Evolutionary conservation across 805 yeast species (phyloP).

Genomic region (Starmerella bombi): DNA sequence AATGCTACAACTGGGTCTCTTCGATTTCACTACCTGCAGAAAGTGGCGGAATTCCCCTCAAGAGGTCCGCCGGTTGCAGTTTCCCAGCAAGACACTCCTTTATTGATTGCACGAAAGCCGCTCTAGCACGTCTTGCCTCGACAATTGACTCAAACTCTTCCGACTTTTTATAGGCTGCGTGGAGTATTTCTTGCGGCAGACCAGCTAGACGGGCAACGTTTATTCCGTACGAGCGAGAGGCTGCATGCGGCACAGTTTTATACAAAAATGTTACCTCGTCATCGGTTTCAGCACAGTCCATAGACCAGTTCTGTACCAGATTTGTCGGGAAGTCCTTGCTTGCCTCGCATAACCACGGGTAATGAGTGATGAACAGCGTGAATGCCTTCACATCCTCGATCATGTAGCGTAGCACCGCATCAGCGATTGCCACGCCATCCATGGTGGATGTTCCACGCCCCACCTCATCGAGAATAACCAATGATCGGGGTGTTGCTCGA

Average conservation of each 20-base stretch:
- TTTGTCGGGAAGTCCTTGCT: slow-evolving; percentile 29
- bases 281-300: slow-evolving; percentile 45
- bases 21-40: not conserved
- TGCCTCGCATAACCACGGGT: slow-evolving; percentile 48
- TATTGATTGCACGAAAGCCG: not conserved
- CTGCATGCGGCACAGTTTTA: slow-evolving; percentile 36
- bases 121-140: not conserved
- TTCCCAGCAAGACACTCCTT: too few species aligned
- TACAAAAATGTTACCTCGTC: slow-evolving; percentile 39
- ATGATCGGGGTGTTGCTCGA: slow-evolving; percentile 39
- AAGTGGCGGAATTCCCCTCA: too few species aligned
- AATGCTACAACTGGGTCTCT: not conserved
- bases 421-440: slow-evolving; percentile 77
- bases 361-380: slow-evolving; percentile 74
- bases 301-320: slow-evolving; percentile 47
- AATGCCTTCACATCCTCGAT: slow-evolving; percentile 36
- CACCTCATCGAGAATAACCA: slow-evolving; percentile 59
- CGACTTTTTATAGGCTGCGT: slow-evolving; percentile 22
- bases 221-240: slow-evolving; percentile 63
- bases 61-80: too few species aligned
- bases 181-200: slow-evolving; percentile 27
- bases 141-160: slow-evolving; percentile 18
- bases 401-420: slow-evolving; percentile 52
- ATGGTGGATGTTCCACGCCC: slow-evolving; percentile 63
- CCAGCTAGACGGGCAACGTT: slow-evolving; percentile 73